Evolutionary conservation across 306 rosid species (phyloP).

Genomic region (Acacia melanoxylon): DNA sequence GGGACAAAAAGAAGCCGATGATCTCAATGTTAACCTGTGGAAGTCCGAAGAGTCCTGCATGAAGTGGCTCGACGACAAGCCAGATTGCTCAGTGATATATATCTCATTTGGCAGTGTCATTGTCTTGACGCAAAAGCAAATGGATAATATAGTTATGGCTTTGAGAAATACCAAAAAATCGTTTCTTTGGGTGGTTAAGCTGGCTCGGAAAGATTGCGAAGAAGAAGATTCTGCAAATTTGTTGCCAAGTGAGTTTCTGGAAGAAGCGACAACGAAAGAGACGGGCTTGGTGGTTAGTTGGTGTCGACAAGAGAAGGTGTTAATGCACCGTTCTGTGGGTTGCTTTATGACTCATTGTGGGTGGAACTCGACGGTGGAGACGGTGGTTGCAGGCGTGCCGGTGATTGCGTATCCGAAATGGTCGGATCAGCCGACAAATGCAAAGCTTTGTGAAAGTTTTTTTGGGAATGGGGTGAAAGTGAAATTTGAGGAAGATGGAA

Average conservation of each 20-base stretch:
- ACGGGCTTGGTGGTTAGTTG: conserved; percentile 39
- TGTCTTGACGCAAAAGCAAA: conserved; percentile 33
- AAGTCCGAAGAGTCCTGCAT: conserved; percentile 36
- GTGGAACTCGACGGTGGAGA: conserved; percentile 51
- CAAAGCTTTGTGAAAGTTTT: conserved; percentile 33
- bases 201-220: neutral
- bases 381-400: conserved; percentile 35
- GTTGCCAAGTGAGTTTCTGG: conserved; percentile 32
- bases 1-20: conserved; percentile 34
- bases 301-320: conserved; percentile 56
- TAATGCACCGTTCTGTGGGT: conserved; percentile 43
- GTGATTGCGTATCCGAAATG: conserved; percentile 44
- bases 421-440: conserved; percentile 53
- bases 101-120: conserved; percentile 49
- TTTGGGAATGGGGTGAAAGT: conserved; percentile 44
- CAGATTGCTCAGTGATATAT: conserved; percentile 36
- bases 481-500: conserved; percentile 33
- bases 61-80: conserved; percentile 38
- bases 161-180: conserved; percentile 32
- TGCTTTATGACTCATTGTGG: conserved; percentile 57
- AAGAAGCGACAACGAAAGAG: conserved; percentile 33
- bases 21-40: conserved; percentile 25
- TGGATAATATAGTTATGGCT: conserved; percentile 37
- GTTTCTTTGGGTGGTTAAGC: conserved; percentile 49
- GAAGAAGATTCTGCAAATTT: conserved; percentile 1